phyloP scores from a whole-genome alignment of 2,329 filamentous ascomycete species.

The Penicillium sp. region DNA sequence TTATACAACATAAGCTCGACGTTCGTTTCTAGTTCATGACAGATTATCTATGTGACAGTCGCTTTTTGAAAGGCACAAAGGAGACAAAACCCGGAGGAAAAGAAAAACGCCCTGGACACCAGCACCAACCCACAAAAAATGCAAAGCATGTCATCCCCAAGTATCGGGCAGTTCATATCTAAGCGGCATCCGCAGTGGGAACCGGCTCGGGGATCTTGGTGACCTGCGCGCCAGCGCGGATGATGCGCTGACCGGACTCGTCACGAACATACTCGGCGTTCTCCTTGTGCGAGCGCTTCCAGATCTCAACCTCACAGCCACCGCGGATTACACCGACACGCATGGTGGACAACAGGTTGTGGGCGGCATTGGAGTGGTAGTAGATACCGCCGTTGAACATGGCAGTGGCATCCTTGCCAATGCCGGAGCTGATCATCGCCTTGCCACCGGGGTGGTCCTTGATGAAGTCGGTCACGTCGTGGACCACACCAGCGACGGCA shows the following conservation, averaged over 20 bases:
- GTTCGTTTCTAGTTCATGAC: constrained; percentile 29
- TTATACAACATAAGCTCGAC: constrained; percentile 6
- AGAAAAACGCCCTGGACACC: constrained; percentile 12
- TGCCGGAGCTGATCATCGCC: constrained; percentile 75
- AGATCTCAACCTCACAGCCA: constrained; percentile 86
- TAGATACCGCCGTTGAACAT: constrained; percentile 93
- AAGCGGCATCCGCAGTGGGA: constrained; percentile 77
- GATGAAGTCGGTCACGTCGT: constrained; percentile 81
- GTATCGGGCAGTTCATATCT: constrained; percentile 15
- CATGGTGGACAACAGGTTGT: constrained; percentile 87
- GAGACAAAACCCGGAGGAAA: constrained; percentile 10
- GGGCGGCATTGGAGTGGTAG: constrained; percentile 82
- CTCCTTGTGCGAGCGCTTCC: constrained; percentile 81
- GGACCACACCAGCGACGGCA: constrained; percentile 78
- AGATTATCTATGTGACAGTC: constrained; percentile 25
- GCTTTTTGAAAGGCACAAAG: constrained; percentile 18
- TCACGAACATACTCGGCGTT: constrained; percentile 77
- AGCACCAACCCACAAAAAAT: constrained; percentile 23
- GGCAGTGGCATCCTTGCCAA: constrained; percentile 84
- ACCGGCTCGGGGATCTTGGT: constrained; percentile 79
- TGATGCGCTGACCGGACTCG: constrained; percentile 73
- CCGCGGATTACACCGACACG: constrained; percentile 81
- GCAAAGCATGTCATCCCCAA: constrained; percentile 22
- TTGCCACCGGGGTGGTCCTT: constrained; percentile 88
- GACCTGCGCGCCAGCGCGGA: constrained; percentile 79